Conservation (phyloP, 495 filamentous ascomycete genomes). For the Talaromyces wortmannii region DNA sequence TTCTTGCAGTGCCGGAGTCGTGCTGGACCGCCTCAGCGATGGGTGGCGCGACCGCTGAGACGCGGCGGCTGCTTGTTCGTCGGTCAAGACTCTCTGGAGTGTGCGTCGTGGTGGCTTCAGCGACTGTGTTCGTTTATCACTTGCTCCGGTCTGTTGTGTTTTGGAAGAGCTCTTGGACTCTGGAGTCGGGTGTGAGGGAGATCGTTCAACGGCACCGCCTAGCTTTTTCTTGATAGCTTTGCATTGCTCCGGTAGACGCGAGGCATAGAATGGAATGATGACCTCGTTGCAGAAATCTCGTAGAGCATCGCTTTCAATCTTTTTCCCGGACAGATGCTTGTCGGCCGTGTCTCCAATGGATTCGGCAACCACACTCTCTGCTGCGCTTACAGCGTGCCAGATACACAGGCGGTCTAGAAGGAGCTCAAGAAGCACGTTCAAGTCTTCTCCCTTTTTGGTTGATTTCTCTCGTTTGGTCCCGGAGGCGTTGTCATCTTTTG, state of each 20-base stretch:
- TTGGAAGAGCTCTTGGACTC: constrained; percentile 14
- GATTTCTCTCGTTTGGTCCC: constrained; percentile 30
- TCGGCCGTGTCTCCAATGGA: constrained; percentile 21
- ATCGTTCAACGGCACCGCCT: constrained; percentile 63
- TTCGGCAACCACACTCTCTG: constrained; percentile 34
- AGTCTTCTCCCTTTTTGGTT: constrained; percentile 48
- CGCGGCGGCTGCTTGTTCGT: constrained; percentile 45
- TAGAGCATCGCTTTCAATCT: constrained; percentile 48
- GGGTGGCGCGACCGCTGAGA: constrained; percentile 38
- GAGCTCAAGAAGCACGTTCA: constrained; percentile 66
- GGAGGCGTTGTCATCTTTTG: constrained; percentile 20
- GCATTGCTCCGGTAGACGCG: constrained; percentile 76
- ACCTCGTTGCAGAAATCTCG: constrained; percentile 87
- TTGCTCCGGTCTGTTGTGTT: constrained; percentile 49
- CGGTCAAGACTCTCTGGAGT: constrained; percentile 65
- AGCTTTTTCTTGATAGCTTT: constrained; percentile 77
- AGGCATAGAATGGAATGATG: constrained; percentile 85
- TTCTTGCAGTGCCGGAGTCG: constrained; percentile 38
- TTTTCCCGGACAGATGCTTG: constrained; percentile 31
- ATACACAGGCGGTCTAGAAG: constrained; percentile 90
- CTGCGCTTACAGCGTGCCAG: constrained; percentile 74
- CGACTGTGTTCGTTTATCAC: constrained; percentile 36
- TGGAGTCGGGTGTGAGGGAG: constrained; percentile 52
- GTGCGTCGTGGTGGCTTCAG: constrained; percentile 47
- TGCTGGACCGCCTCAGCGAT: constrained; percentile 64